These are phyloP conservation scores for Sabuloglossum arenarium DNA, from an alignment of 495 filamentous ascomycete species.

Conservation along the genomic window DNA sequence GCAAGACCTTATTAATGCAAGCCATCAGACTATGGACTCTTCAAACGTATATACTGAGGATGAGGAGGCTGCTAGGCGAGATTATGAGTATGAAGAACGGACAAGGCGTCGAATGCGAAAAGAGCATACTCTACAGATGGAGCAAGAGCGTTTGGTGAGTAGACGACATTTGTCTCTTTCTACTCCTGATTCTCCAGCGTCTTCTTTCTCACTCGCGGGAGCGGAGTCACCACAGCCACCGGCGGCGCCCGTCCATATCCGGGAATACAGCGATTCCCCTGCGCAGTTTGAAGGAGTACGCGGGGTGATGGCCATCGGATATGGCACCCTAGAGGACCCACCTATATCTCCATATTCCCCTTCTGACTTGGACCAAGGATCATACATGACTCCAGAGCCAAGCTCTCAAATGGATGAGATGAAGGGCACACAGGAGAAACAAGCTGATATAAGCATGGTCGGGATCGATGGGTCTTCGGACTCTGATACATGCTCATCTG, in stretches of 20 bases:
- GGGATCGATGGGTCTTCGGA: background rate
- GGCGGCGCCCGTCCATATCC: background rate
- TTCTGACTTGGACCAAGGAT: background rate
- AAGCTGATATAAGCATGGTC: background rate
- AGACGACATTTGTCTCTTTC: background rate
- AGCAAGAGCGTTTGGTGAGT: background rate
- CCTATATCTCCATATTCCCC: background rate
- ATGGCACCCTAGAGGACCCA: background rate
- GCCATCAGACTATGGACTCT: conserved; percentile 8
- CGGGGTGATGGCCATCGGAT: background rate
- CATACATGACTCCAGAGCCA: background rate
- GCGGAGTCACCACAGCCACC: background rate
- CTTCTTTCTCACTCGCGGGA: background rate
- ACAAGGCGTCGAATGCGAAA: conserved; percentile 9
- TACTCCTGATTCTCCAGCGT: background rate
- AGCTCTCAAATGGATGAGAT: background rate
- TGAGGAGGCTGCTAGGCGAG: background rate
- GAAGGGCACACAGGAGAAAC: background rate
- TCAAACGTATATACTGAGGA: background rate
- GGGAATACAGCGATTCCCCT: background rate
- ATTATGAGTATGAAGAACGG: conserved; percentile 4
- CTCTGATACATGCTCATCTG: background rate
- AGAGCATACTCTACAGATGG: conserved; percentile 13
- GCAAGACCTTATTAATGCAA: conserved; percentile 43
- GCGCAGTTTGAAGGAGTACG: background rate